Percentiles rank a stretch among this genome's conserved stretches.
Evolutionary conservation across 23 red algal species (phyloP).

Genomic region (Agarophyton chilense): DNA sequence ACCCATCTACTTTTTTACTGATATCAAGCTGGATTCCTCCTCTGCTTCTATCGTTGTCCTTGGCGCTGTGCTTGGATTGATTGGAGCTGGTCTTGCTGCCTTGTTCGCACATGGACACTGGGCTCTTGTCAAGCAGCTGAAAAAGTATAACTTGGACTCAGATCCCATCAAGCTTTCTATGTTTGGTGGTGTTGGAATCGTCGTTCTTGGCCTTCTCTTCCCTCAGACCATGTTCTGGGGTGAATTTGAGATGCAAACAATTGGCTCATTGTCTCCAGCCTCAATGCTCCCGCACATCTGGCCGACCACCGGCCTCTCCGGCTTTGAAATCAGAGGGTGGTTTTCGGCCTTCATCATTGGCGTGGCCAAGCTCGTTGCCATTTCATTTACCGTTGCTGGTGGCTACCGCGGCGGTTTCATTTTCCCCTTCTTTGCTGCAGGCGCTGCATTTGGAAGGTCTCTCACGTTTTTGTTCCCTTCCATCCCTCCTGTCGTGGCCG

Average conservation of each 20-base stretch:
- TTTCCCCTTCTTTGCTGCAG: constrained; percentile 82
- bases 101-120: constrained; percentile 65
- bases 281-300: constrained; percentile 66
- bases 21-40: constrained; percentile 41
- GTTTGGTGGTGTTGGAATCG: constrained; percentile 65
- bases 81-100: constrained; percentile 68
- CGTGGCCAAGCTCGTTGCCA: constrained; percentile 76
- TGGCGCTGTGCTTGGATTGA: constrained; percentile 72
- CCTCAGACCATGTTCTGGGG: constrained; percentile 86
- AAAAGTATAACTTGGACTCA: not conserved
- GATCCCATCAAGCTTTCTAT: constrained; percentile 67
- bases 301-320: constrained; percentile 54
- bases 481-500: constrained; percentile 65
- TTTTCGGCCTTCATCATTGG: constrained; percentile 43
- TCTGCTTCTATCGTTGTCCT: constrained; percentile 41
- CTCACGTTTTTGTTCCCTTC: constrained; percentile 69
- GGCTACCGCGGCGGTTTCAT: constrained; percentile 92
- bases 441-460: constrained; percentile 83
- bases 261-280: constrained; percentile 63
- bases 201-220: constrained; percentile 66
- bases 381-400: constrained; percentile 82
- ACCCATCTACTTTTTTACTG: constrained; percentile 75
- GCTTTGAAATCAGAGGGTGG: constrained; percentile 66
- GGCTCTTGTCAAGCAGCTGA: constrained; percentile 43
- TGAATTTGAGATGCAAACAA: constrained; percentile 86